Evolutionary conservation across 148 eudicot species (phyloP), one percentile per base, ranked within the genome.

Genomic region (Nepenthes mirabilis): DNA sequence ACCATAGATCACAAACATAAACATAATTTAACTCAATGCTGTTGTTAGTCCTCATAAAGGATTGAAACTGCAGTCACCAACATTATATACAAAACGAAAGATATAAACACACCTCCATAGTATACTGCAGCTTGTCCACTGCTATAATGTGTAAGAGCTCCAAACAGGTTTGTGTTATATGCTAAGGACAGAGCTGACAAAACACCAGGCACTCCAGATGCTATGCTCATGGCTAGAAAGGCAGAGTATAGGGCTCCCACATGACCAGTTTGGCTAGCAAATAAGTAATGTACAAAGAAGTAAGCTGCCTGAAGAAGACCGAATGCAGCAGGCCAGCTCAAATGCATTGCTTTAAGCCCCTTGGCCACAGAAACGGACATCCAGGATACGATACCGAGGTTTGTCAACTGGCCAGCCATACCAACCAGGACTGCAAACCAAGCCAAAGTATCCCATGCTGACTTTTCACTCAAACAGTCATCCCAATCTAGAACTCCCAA

Each of bases 51-150:
- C 45, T 40, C 8, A 8, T 40, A 2, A 34, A 14, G n/a, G 14
- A 47, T 14, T 65, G 33, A 12, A 5, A 58, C 51, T 36, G 23
- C 23, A 43, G 12, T 50, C 34, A 59, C 1, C 57, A 58, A 2
- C 2, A 33, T 33, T n/a, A 2, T 12, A 14, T 33, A 33, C 14
- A 55, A 11, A 14, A 59, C 14, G 60, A 12, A 7, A 43, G 47
- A 3, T 40, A 40, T 8, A 40, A 40, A 40, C 4, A 11, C 49
- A 91, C 95, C 97, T 83, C 97, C 97, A 76, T 77, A 91, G 78
- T 91, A 91, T 11, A 91, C 95, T 6, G 97, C 97, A 36, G 97
- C 97, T 69, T 91, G 97, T 58, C 97, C 97, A 69, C 95, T 91
- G 74, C 97, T 91, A 72, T 87, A 91, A 75, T 91, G 97, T 2